phyloP scores from a whole-genome alignment of 441 rosid species.

The Bocquillonia castaneifolia region DNA sequence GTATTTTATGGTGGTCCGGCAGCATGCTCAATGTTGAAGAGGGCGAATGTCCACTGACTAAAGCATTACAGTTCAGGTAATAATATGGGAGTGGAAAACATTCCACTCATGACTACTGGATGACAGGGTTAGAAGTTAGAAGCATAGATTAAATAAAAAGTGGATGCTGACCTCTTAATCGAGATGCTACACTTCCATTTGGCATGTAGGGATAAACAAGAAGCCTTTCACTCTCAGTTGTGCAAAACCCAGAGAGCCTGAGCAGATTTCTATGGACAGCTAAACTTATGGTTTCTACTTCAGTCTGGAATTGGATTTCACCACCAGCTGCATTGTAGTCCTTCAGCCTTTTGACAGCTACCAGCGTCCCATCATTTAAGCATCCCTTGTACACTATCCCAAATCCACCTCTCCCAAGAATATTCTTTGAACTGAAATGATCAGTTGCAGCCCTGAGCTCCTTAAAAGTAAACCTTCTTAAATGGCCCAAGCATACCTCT shows the following conservation, averaged over 20 bases:
- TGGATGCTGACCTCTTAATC: conserved; percentile 58
- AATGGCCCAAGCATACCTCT: conserved; percentile 76
- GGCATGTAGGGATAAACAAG: conserved; percentile 96
- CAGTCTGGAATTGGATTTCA: conserved; percentile 92
- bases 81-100: background rate
- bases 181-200: conserved; percentile 90
- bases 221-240: conserved; percentile 79
- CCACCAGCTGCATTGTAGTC: conserved; percentile 83
- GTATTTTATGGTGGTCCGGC: background rate
- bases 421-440: conserved; percentile 78
- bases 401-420: conserved; percentile 85
- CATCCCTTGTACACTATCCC: conserved; percentile 91
- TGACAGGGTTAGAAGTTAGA: background rate
- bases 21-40: background rate
- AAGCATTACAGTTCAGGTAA: background rate
- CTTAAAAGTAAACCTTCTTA: conserved; percentile 75
- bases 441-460: conserved; percentile 87
- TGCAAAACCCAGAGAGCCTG: conserved; percentile 85
- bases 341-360: conserved; percentile 92
- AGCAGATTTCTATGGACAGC: conserved; percentile 94
- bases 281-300: conserved; percentile 86
- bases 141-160: background rate
- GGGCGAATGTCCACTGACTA: background rate
- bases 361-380: conserved; percentile 61
- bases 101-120: background rate